A percentile compares a stretch with the other conserved stretches of the same genome.
phyloP scores from a whole-genome alignment of 352 stramenopile species.

The Pythium biforme region DNA sequence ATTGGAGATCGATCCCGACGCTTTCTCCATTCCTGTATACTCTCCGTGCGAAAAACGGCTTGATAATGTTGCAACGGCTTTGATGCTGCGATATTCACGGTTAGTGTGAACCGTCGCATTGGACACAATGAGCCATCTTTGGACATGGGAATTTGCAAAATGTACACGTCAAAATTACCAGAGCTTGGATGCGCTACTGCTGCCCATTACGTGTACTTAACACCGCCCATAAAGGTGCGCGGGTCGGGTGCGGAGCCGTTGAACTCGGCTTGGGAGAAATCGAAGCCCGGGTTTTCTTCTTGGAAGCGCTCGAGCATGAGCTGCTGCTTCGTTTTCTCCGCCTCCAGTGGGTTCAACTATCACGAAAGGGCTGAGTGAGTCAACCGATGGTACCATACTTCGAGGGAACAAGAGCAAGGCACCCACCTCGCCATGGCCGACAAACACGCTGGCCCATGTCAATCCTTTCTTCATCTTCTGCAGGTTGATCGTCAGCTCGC shows the following conservation, averaged over 20 bases:
- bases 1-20: slow-evolving; percentile 14
- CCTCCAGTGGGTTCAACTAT: slow-evolving; percentile 85
- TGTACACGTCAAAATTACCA: neutral
- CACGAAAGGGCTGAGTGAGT: neutral
- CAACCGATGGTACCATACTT: neutral
- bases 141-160: neutral
- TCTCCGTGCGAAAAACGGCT: neutral
- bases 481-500: slow-evolving; percentile 91
- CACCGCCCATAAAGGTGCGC: slow-evolving; percentile 96
- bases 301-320: slow-evolving; percentile 98
- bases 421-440: slow-evolving; percentile 76
- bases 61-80: neutral
- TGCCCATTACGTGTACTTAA: slow-evolving; percentile 72
- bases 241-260: slow-evolving; percentile 95
- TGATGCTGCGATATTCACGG: neutral
- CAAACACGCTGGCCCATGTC: slow-evolving; percentile 91
- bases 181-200: neutral
- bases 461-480: slow-evolving; percentile 96
- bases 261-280: slow-evolving; percentile 97
- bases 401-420: neutral
- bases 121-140: slow-evolving; percentile 1
- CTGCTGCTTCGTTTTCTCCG: slow-evolving; percentile 94
- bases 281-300: slow-evolving; percentile 98
- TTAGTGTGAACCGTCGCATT: neutral
- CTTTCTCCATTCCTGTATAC: slow-evolving; percentile 22